Conservation (phyloP, 2,329 filamentous ascomycete genomes). For the Fusarium drepaniforme region DNA sequence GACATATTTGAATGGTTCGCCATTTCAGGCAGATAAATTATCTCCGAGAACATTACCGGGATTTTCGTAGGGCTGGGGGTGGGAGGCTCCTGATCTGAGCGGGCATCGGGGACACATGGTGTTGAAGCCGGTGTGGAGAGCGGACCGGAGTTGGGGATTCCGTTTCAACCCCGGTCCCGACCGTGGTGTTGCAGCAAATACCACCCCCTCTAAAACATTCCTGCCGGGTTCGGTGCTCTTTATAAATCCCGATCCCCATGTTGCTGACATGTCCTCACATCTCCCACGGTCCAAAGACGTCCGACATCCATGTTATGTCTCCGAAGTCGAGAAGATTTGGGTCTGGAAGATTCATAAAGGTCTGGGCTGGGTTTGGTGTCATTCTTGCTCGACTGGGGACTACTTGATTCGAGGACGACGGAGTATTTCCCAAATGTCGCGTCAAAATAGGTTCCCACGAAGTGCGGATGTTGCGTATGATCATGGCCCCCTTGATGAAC, state of each 20-base stretch:
- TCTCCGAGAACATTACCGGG: conserved; percentile 10
- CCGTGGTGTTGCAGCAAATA: neutral
- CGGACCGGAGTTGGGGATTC: conserved; percentile 9
- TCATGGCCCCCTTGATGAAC: conserved; percentile 50
- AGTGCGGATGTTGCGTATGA: conserved; percentile 49
- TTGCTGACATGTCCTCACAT: conserved; percentile 35
- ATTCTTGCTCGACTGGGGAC: conserved; percentile 23
- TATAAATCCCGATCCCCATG: neutral
- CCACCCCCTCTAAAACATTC: neutral
- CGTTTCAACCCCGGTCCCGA: conserved; percentile 23
- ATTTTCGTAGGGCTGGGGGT: conserved; percentile 18
- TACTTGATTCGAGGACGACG: conserved; percentile 46
- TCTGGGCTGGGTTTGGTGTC: conserved; percentile 19
- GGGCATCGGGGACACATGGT: conserved; percentile 8
- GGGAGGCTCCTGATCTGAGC: conserved; percentile 15
- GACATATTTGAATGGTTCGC: conserved; percentile 18
- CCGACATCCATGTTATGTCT: conserved; percentile 54
- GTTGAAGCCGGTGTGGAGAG: conserved; percentile 29
- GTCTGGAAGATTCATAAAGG: conserved; percentile 37
- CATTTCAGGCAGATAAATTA: conserved; percentile 5
- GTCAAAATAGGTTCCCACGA: conserved; percentile 53
- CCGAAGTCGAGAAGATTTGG: conserved; percentile 48
- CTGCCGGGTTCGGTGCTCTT: neutral
- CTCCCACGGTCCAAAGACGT: conserved; percentile 54
- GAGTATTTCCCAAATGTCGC: conserved; percentile 45